Evolutionary conservation across 1,284 basidiomycete species (phyloP), one percentile per base, ranked within the genome.

Genomic region (Fomitiporia mediterranea): DNA sequence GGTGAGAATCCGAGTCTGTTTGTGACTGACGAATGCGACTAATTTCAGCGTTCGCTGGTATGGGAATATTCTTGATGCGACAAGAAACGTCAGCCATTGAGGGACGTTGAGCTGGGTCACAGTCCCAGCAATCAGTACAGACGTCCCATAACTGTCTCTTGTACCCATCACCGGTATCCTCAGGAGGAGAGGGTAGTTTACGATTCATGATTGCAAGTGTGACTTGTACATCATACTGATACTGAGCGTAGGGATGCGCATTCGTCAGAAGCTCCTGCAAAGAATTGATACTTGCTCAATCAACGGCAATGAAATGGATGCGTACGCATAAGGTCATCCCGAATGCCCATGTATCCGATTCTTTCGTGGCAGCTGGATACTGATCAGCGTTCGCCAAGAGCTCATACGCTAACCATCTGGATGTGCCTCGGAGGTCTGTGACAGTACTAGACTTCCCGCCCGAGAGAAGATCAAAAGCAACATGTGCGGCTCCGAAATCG

Each of bases 91-190:
- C 35, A 7, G 25, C 39, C 50, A 51, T 37, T 2, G 50, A 25
- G 9, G 50, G 34, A 13, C 50, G 50, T 32, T 23, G 13, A 2
- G 2, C 11, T 11, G 50, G 50, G 9, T 51, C 50, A 3, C 17
- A 40, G 2, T 38, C 34, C 50, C 50, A 51, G 17, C 50, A 51
- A 15, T 21, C 6, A n/a, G 19, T 40, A 37, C 50, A 51, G 17
- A 51, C 30, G 19, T 39, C 35, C 35, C 37, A 51, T 6, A 51
- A 37, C 23, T 39, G 34, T 23, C 34, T 39, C n/a, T 25, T 21
- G 21, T 25, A 25, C 39, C 17, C 39, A 7, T 37, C 34, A 37
- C n/a, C 11, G 2, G n/a, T 9, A 9, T 9, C 34, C n/a, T 37
- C 34, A 9, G 34, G 34, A 11, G n/a, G 34, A 11, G n/a, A 19